These are phyloP conservation scores for Acephala macrosclerotiorum DNA, from an alignment of 2,329 filamentous ascomycete genomes.

Conservation along the genomic window DNA sequence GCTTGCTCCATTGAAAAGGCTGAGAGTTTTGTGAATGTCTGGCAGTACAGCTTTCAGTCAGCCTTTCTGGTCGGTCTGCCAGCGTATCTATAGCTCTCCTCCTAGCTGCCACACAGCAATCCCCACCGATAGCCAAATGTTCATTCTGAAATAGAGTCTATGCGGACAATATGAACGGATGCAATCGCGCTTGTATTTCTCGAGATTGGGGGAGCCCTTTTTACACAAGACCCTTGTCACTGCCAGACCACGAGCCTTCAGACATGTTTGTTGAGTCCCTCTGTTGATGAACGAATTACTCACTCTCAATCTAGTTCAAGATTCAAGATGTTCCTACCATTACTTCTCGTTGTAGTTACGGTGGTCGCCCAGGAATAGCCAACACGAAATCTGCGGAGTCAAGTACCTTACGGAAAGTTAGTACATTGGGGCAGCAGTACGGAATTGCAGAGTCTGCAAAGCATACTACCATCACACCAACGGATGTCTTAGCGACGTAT, in stretches of 20 bases:
- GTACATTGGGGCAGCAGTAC: background rate
- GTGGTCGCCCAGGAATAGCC: background rate
- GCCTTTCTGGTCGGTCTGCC: background rate
- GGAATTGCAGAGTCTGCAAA: background rate
- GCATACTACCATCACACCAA: background rate
- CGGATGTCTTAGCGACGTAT: conserved; percentile 29
- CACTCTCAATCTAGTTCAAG: background rate
- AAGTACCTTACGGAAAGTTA: background rate
- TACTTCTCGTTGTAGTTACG: background rate
- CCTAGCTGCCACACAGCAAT: background rate
- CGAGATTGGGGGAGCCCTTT: conserved; percentile 38
- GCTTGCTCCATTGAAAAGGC: background rate
- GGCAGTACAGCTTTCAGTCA: background rate
- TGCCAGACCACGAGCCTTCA: background rate
- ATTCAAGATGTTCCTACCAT: background rate
- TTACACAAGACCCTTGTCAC: conserved; percentile 10
- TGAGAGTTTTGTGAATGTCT: background rate
- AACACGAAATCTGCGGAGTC: background rate
- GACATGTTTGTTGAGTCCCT: background rate
- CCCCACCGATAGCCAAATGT: background rate
- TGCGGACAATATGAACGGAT: conserved; percentile 43
- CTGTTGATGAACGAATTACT: background rate
- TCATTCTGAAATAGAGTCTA: background rate
- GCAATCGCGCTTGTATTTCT: conserved; percentile 41
- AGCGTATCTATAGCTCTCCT: background rate